Conservation (phyloP, 148 eudicot genomes). For the Limonium bicolor region DNA sequence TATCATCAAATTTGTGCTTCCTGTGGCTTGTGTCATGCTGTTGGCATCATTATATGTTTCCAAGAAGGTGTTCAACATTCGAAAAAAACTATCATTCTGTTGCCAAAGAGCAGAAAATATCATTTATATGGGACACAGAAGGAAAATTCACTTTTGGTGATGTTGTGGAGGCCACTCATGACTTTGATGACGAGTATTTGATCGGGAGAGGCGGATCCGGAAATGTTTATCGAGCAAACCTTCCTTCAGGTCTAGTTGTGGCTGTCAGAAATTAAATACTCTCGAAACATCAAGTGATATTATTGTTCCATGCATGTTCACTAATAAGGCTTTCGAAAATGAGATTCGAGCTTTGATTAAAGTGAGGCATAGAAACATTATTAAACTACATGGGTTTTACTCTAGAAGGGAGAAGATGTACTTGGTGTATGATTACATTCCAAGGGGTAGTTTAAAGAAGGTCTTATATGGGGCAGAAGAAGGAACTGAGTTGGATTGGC, state of each 20-base stretch:
- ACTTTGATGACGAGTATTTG: constrained; percentile 46
- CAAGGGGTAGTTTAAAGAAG: constrained; percentile 58
- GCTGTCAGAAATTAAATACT: constrained; percentile 63
- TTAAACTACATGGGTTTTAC: constrained; percentile 59
- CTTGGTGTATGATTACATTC: constrained; percentile 67
- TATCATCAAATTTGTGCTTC: constrained; percentile 25
- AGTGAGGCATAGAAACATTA: constrained; percentile 64
- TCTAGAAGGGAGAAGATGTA: constrained; percentile 32
- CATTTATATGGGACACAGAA: constrained; percentile 52
- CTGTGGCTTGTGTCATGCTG: constrained; percentile 22
- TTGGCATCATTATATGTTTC: constrained; percentile 18
- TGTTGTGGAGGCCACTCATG: constrained; percentile 46
- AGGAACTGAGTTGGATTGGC: constrained; percentile 40
- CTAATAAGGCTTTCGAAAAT: constrained; percentile 47
- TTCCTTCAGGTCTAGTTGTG: constrained; percentile 32
- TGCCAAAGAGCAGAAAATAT: constrained; percentile 13
- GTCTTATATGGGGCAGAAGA: constrained; percentile 28
- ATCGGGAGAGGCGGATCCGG: constrained; percentile 85
- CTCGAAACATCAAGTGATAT: constrained; percentile 37
- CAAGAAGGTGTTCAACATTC: constrained; percentile 4
- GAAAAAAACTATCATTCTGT: constrained; percentile 10
- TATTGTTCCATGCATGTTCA: no score
- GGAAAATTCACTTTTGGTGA: constrained; percentile 53
- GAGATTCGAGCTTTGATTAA: constrained; percentile 65
- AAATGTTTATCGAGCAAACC: constrained; percentile 49